Percentiles rank a stretch among this genome's conserved stretches.
These are phyloP conservation scores for Nicotiana benthamiana DNA, from an alignment of 257 asterid species.

Conservation along the genomic window DNA sequence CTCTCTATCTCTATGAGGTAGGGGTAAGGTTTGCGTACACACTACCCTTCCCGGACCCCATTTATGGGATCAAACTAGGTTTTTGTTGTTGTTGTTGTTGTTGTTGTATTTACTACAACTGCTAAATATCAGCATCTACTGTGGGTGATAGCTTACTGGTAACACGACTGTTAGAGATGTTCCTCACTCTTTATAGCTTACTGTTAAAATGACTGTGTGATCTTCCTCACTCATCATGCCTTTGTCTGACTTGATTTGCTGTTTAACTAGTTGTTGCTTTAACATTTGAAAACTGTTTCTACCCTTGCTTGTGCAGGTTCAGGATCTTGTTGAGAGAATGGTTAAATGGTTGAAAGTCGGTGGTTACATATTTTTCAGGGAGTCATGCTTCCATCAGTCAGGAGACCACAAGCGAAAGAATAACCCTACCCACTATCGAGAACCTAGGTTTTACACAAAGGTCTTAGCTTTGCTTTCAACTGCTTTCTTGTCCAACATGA, in stretches of 20 bases:
- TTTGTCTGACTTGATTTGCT: not conserved
- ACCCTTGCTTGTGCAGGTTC: constrained; percentile 48
- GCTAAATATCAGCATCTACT: not conserved
- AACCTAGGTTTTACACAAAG: constrained; percentile 93
- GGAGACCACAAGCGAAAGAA: constrained; percentile 84
- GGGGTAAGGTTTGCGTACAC: no score
- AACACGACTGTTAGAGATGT: not conserved
- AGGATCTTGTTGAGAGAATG: constrained; percentile 61
- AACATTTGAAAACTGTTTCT: not conserved
- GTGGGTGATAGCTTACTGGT: not conserved
- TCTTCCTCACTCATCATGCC: not conserved
- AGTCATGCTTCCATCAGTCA: constrained; percentile 95
- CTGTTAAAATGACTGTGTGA: not conserved
- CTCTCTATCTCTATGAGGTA: no score
- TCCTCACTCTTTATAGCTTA: not conserved
- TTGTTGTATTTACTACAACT: not conserved
- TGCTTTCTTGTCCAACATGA: not conserved
- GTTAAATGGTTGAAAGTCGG: constrained; percentile 90
- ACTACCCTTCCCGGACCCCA: no score
- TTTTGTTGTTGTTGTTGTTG: no score
- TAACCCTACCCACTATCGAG: constrained; percentile 94
- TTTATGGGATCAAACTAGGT: no score
- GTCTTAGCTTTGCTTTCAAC: constrained; percentile 23
- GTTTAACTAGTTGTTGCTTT: not conserved
- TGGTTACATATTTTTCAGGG: constrained; percentile 87